These are phyloP conservation scores for Pseudocercospora cruenta DNA, from an alignment of 2,329 filamentous ascomycete genomes.

Conservation along the genomic window DNA sequence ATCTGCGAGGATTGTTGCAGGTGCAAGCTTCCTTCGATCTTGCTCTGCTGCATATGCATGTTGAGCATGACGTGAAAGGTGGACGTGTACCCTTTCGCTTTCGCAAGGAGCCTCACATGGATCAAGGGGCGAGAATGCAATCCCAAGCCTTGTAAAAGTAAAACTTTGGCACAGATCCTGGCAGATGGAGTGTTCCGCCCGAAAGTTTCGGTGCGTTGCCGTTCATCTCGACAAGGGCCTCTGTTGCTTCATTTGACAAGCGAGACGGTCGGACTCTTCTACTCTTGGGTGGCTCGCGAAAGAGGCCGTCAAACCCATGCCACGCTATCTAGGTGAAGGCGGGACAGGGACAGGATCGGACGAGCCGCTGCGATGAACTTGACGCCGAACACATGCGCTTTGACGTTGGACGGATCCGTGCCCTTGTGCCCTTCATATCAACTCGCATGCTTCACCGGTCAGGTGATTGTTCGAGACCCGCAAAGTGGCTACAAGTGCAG, in stretches of 20 bases:
- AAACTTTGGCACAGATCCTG: neutral
- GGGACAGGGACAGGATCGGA: neutral
- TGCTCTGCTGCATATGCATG: neutral
- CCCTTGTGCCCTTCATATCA: slow-evolving; percentile 8
- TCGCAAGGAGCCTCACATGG: slow-evolving; percentile 1
- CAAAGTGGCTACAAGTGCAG: neutral
- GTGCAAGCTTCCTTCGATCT: neutral
- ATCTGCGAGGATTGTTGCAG: neutral
- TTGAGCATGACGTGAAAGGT: neutral
- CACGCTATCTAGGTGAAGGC: neutral
- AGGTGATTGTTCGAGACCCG: slow-evolving; percentile 8
- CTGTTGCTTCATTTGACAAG: no score
- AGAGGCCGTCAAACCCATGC: neutral
- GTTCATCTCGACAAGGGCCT: no score
- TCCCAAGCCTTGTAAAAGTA: neutral
- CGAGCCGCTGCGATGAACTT: slow-evolving; percentile 18
- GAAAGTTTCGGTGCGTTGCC: neutral
- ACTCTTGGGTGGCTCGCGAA: no score
- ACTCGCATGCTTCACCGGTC: slow-evolving; percentile 13
- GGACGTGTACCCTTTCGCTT: neutral
- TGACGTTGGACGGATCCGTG: neutral
- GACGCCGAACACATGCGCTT: slow-evolving; percentile 15
- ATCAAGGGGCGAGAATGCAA: neutral
- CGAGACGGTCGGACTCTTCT: no score
- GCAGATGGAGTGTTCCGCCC: neutral